Evolutionary conservation across 2,329 filamentous ascomycete genomes (phyloP), one percentile per base, ranked within the genome.

Genomic region (Xylariaceae sp.): DNA sequence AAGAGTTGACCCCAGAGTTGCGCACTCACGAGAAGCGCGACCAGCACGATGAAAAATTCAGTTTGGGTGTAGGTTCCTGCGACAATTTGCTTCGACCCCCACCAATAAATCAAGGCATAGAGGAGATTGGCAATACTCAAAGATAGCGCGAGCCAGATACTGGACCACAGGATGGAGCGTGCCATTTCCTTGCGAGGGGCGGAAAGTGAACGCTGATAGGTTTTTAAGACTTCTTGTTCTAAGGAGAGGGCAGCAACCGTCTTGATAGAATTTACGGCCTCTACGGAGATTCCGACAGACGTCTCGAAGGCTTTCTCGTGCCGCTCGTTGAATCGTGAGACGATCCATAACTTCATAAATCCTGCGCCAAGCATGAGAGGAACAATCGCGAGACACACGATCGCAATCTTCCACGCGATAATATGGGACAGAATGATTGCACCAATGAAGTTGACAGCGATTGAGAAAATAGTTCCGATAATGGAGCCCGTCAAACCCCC

Each of bases 41-140:
- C 79, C 3, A 91, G 77, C 6, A 92, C 86, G 62, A 89, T 87
- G 68, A 92, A 85, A 73, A 91, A 92, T n/a, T 88, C 81, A 26
- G 85, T 82, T 36, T 81, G 81, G 2, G 73, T 77, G 60, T 87
- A 87, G 50, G 82, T 74, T 4, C 88, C 87, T 35, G 80, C 77
- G 45, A 85, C 80, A 54, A 92, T 89, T 58, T 85, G 83, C 62
- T 83, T 86, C 0, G 87, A 81, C 3, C 88, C 88, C 87, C 88
- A 92, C 87, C 88, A 92, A 70, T 91, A 92, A 0, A 87, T 86
- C 48, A 92, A 81, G 0, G 87, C 86, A 64, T 91, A 89, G 21
- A 91, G 82, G 44, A 89, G 77, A 64, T 87, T 88, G 16, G 84
- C 81, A 8, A 81, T 74, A 58, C 79, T 81, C 65, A 84, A 82